Evolutionary conservation across 1,284 basidiomycete species (phyloP).

Genomic region (Amylostereum chailletii): DNA sequence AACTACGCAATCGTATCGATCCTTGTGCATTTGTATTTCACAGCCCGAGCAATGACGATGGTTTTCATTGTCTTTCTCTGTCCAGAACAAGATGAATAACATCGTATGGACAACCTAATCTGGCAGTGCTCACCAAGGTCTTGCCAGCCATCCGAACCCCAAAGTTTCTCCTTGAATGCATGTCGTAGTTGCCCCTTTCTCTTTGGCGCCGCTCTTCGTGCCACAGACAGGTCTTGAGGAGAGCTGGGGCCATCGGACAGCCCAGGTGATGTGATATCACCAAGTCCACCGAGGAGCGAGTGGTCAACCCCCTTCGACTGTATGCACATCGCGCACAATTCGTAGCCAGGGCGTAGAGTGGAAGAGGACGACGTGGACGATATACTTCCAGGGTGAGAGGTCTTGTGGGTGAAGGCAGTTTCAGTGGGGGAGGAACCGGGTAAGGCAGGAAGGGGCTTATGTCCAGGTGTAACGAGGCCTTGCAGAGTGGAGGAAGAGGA

Average conservation of each 20-base stretch:
- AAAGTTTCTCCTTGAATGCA: constrained; percentile 78
- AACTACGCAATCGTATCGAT: constrained; percentile 78
- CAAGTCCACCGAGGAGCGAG: constrained; percentile 49
- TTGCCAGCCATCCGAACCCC: constrained; percentile 75
- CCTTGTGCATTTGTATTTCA: constrained; percentile 44
- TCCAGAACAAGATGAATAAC: constrained; percentile 6
- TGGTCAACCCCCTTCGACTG: constrained; percentile 71
- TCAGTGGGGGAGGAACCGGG: constrained; percentile 10
- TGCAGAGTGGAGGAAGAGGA: constrained; percentile 10
- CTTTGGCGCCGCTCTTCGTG: constrained; percentile 55
- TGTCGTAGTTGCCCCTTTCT: constrained; percentile 69
- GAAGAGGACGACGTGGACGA: constrained; percentile 7
- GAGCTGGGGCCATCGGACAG: constrained; percentile 26
- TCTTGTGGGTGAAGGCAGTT: neutral
- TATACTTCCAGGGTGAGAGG: constrained; percentile 1
- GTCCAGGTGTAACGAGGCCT: constrained; percentile 8
- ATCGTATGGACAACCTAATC: neutral
- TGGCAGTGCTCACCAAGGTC: constrained; percentile 60
- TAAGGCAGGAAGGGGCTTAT: constrained; percentile 8
- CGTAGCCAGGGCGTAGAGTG: constrained; percentile 46
- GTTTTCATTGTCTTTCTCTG: constrained; percentile 64
- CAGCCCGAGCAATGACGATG: constrained; percentile 74
- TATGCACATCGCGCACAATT: constrained; percentile 75
- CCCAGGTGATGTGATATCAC: constrained; percentile 35
- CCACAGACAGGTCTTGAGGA: constrained; percentile 21